Evolutionary conservation across 2,329 filamentous ascomycete genomes (phyloP).

Genomic region (Cladorrhinum sp.): DNA sequence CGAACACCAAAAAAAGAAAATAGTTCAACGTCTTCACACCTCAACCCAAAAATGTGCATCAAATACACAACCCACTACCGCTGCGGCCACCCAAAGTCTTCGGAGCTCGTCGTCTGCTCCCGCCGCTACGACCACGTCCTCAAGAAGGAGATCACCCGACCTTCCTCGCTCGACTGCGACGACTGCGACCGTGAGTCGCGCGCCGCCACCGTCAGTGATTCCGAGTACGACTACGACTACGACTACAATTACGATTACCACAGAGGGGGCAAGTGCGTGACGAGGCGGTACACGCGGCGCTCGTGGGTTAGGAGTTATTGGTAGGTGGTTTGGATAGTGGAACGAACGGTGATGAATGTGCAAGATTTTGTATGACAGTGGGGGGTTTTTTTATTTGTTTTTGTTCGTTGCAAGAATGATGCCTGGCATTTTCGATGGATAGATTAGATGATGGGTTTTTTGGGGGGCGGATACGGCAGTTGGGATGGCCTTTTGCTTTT

Average conservation of each 20-base stretch:
- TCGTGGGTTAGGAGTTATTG: background rate
- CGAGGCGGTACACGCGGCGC: background rate
- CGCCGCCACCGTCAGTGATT: background rate
- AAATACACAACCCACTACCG: slow-evolving; percentile 1
- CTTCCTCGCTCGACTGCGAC: background rate
- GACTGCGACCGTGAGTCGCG: background rate
- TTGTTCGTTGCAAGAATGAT: too few species aligned
- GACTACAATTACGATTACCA: background rate
- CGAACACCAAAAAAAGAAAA: background rate
- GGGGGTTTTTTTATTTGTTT: too few species aligned
- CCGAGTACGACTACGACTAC: background rate
- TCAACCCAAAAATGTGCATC: background rate
- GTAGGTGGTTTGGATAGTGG: background rate
- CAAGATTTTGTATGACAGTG: too few species aligned
- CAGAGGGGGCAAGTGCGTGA: background rate
- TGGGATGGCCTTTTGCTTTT: too few species aligned
- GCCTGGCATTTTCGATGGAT: too few species aligned
- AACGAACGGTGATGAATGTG: too few species aligned
- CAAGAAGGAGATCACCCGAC: background rate
- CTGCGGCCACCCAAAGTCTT: background rate
- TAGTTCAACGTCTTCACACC: too few species aligned
- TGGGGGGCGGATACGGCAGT: too few species aligned
- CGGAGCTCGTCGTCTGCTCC: background rate
- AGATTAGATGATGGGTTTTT: too few species aligned
- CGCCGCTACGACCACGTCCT: background rate